Conservation (phyloP, 192 early-diverging fungal species). For the Geosiphon pyriformis region DNA sequence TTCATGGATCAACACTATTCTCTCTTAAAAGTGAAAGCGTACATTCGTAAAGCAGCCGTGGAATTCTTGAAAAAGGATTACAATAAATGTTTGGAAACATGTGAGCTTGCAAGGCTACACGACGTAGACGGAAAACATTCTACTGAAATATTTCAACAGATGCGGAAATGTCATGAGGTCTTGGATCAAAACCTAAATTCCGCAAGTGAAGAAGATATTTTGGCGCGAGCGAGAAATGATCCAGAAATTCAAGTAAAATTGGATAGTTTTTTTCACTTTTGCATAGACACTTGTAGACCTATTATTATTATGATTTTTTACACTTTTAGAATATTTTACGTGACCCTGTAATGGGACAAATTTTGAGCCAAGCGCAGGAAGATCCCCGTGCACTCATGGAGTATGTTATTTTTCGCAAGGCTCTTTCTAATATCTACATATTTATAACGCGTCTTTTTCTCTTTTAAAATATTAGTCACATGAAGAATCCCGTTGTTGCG, state of each 20-base stretch:
- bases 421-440: too few relatives aligned
- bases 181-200: constrained; percentile 56
- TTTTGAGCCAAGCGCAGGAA: constrained; percentile 95
- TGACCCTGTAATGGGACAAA: constrained; percentile 95
- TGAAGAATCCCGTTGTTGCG: constrained; percentile 94
- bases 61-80: constrained; percentile 87
- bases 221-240: constrained; percentile 82
- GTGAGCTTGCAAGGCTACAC: constrained; percentile 66
- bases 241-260: constrained; percentile 75
- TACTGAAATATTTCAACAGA: constrained; percentile 79
- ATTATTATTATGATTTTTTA: constrained; percentile 1
- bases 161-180: constrained; percentile 74
- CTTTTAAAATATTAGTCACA: constrained; percentile 65
- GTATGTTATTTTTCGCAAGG: constrained; percentile 40
- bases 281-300: neutral
- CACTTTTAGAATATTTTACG: constrained; percentile 58
- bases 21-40: constrained; percentile 70
- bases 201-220: constrained; percentile 66
- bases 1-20: too few relatives aligned
- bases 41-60: constrained; percentile 92
- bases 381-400: constrained; percentile 89
- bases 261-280: constrained; percentile 1
- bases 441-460: too few relatives aligned
- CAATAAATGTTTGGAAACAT: constrained; percentile 73
- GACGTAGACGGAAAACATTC: constrained; percentile 82